phyloP scores from a whole-genome alignment of 768 basidiomycete species.

The Cytidiella melzeri region DNA sequence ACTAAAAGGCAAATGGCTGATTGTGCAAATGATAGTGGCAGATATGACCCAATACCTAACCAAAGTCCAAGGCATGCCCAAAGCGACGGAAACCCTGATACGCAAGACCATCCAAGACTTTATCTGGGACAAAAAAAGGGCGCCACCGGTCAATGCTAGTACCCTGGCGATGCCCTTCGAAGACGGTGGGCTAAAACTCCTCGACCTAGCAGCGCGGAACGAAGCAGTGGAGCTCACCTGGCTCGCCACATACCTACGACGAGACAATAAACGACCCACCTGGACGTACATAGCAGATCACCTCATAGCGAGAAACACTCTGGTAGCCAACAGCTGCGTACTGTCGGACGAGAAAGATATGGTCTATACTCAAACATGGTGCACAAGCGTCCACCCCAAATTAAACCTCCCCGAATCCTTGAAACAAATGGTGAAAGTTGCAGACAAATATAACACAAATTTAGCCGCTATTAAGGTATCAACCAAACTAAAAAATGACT shows the following conservation, averaged over 20 bases:
- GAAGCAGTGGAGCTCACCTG: conserved; percentile 7
- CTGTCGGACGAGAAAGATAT: neutral
- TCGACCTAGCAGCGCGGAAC: neutral
- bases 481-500: neutral
- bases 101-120: neutral
- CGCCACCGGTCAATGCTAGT: neutral
- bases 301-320: neutral
- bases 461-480: neutral
- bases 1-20: conserved; percentile 13
- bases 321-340: neutral
- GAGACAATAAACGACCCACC: neutral
- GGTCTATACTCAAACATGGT: conserved; percentile 3
- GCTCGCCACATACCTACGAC: neutral
- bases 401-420: neutral
- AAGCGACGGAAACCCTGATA: neutral
- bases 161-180: neutral
- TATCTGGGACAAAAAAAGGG: conserved; percentile 2
- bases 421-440: neutral
- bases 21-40: conserved; percentile 18
- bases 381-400: neutral
- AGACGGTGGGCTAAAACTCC: conserved; percentile 2
- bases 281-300: neutral
- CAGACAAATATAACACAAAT: conserved; percentile 1
- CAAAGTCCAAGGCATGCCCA: conserved; percentile 23
- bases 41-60: conserved; percentile 24